These are phyloP conservation scores for Fusarium fujikuroi DNA, from an alignment of 2,329 filamentous ascomycete genomes.

Conservation along the genomic window DNA sequence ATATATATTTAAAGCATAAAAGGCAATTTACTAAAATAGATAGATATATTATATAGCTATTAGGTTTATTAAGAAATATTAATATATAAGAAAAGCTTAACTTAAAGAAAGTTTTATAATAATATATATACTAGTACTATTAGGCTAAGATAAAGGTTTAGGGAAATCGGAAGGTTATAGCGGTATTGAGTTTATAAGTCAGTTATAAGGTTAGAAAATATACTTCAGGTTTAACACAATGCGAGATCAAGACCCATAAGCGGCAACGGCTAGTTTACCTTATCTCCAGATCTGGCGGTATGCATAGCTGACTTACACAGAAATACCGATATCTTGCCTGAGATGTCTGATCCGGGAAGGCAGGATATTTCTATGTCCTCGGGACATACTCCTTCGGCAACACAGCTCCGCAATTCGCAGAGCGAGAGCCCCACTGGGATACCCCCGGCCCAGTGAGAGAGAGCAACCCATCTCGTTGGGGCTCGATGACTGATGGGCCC, in stretches of 20 bases:
- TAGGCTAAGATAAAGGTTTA: too few species aligned
- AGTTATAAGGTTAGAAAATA: too few species aligned
- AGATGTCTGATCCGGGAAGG: not conserved
- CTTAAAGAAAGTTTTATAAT: too few species aligned
- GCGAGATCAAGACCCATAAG: not conserved
- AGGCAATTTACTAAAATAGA: too few species aligned
- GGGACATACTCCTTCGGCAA: not conserved
- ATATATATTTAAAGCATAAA: too few species aligned
- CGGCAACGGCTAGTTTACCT: not conserved
- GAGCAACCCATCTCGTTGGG: fast-evolving
- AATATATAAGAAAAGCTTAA: too few species aligned
- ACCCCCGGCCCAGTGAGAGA: not conserved
- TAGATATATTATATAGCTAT: too few species aligned
- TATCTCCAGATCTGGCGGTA: fast-evolving
- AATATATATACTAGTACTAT: too few species aligned
- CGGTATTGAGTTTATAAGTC: too few species aligned
- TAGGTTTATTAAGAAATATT: too few species aligned
- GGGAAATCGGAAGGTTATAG: too few species aligned
- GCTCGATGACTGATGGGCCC: fast-evolving
- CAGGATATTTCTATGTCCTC: not conserved
- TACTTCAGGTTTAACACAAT: too few species aligned
- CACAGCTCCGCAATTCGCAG: not conserved
- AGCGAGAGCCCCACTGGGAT: not conserved
- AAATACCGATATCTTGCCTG: not conserved
- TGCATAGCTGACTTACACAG: not conserved